Evolutionary conservation across 2,329 filamentous ascomycete species (phyloP).

Genomic region (Colletotrichum sp.): DNA sequence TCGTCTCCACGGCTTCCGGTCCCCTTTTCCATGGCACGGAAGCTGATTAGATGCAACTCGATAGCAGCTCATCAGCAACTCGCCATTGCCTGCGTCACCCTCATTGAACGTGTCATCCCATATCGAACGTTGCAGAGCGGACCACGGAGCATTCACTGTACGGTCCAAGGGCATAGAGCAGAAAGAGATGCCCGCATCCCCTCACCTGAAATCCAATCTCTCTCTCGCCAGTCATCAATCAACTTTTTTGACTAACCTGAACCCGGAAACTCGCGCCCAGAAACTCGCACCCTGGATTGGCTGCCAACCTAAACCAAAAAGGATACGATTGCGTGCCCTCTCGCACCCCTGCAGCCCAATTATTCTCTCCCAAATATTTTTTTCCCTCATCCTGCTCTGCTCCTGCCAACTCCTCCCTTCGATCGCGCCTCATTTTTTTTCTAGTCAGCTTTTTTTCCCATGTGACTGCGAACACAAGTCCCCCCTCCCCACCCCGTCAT

Average conservation of each 20-base stretch:
- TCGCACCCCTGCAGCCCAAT: conserved; percentile 6
- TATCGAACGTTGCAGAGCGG: background rate
- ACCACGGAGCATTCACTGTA: background rate
- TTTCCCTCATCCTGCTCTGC: background rate
- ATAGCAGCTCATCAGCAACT: background rate
- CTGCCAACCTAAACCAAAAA: background rate
- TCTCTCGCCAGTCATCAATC: background rate
- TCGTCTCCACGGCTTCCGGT: background rate
- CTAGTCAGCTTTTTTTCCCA: background rate
- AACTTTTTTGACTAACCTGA: background rate
- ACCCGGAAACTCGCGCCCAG: background rate
- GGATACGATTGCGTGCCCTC: background rate
- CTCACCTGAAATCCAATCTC: background rate
- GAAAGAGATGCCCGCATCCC: background rate
- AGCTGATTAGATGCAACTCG: background rate
- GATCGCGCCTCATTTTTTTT: background rate
- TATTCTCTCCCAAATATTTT: conserved; percentile 12
- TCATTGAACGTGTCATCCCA: background rate
- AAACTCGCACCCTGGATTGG: background rate
- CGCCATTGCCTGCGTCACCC: background rate
- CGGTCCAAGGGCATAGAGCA: background rate
- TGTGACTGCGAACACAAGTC: background rate
- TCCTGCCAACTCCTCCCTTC: background rate
- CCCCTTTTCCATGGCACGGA: background rate
- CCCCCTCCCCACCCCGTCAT: background rate